Conservation (phyloP, 805 yeast genomes). For the Yarrowia porcina region DNA sequence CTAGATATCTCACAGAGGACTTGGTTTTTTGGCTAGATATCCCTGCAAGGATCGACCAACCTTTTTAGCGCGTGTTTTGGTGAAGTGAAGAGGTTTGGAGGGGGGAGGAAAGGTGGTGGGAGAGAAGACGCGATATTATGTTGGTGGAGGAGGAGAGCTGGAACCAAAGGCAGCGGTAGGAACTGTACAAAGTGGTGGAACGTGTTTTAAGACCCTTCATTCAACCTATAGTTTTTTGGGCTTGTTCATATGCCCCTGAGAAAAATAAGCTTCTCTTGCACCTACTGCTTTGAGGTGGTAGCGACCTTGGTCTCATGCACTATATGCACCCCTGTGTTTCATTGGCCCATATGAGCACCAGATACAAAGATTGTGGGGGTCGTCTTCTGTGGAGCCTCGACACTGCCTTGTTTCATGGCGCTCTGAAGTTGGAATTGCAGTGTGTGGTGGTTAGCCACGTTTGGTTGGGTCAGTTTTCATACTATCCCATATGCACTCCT, state of each 20-base stretch:
- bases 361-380: no score
- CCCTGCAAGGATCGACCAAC: conserved; percentile 20
- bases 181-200: no score
- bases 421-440: no score
- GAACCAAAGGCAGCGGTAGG: no score
- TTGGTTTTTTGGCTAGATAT: not conserved
- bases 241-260: conserved; percentile 3
- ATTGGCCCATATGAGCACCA: not conserved
- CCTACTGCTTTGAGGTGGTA: not conserved
- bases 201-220: not conserved
- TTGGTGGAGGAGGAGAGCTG: not conserved
- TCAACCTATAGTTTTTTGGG: not conserved
- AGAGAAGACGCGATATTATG: not conserved
- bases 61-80: conserved; percentile 2
- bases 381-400: no score
- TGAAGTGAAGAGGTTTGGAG: no score
- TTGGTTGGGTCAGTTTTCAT: not conserved
- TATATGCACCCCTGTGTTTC: conserved; percentile 16
- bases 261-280: conserved; percentile 1
- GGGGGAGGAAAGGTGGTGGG: not conserved
- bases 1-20: not conserved
- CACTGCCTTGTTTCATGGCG: no score
- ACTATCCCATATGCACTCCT: not conserved
- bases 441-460: no score
- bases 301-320: not conserved